Evolutionary conservation across 768 basidiomycete species (phyloP), one percentile per base, ranked within the genome.

Genomic region (Collybia sordida): DNA sequence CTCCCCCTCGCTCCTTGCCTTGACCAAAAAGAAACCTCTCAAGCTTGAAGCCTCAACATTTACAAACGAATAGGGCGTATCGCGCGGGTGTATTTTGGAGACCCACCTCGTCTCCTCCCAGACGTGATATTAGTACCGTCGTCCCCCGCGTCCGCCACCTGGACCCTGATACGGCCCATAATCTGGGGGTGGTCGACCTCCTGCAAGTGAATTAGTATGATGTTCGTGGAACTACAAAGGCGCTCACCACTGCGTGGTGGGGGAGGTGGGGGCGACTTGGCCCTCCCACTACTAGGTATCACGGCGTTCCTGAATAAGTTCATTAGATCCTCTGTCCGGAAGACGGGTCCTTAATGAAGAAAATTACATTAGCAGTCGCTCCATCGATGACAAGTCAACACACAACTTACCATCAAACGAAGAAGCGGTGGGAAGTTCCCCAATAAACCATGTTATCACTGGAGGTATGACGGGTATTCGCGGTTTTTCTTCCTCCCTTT

Each of bases 321-420:
- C 84, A 98, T 87, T 34, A 96, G 72, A 65, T 96, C 93, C 24
- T 97, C 94, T 1, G 88, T 86, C 49, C 90, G 78, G 71, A 96
- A 96, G 34, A 92, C 80, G 7, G 94, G 94, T 3, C 93, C 93
- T 95, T 57, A n/a, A n/a, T n/a, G 18, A 57, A 31, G 14, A 4
- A 4, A 14, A 27, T 11, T 27, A 27, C 11, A 5, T 31, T 14
- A 31, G 11, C 14, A 12, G 3, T 4, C 14, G 4, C 9, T 31
- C 14, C 11, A 3, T 31, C 11, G 9, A 11, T 11, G 31, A 31
- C 14, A 31, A 3, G 3, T 11, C 22, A 47, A 41, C 15, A 39
- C 21, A 41, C 43, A 49, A 75, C 83, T 58, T 55, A 93, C 93
- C 95, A 68, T 97, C 91, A 65, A 97, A 98, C n/a, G 80, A 67